A percentile compares a stretch with the other conserved stretches of the same genome.
Evolutionary conservation across 176 grass and related monocot genomes (phyloP).

Genomic region (Zoysia japonica): DNA sequence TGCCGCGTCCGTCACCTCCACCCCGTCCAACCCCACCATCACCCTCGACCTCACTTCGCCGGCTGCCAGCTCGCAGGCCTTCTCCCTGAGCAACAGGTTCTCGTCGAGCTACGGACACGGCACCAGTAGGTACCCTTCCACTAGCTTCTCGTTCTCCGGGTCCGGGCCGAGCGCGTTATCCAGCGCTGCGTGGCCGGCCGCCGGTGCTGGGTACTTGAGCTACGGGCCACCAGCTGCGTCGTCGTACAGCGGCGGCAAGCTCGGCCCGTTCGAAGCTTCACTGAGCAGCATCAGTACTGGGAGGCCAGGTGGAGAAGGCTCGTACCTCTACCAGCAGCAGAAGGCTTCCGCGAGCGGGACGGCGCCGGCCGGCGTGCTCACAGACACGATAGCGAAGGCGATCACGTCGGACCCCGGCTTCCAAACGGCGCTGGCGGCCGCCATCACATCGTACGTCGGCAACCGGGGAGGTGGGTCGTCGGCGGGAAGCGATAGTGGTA

Average conservation of each 20-base stretch:
- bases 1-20: constrained; percentile 55
- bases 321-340: constrained; percentile 46
- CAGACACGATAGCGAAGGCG: constrained; percentile 71
- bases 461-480: constrained; percentile 23
- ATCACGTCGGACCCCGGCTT: constrained; percentile 77
- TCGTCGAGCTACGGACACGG: constrained; percentile 32
- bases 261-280: constrained; percentile 22
- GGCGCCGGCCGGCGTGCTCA: constrained; percentile 34
- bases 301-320: constrained; percentile 2
- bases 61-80: constrained; percentile 37
- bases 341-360: constrained; percentile 3
- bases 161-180: constrained; percentile 25
- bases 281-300: constrained; percentile 38
- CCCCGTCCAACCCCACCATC: constrained; percentile 71
- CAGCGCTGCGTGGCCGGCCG: constrained; percentile 44
- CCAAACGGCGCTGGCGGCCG: constrained; percentile 68
- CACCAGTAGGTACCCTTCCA: constrained; percentile 49
- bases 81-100: constrained; percentile 49
- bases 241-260: constrained; percentile 39
- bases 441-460: constrained; percentile 79
- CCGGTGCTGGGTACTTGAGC: constrained; percentile 43
- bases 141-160: constrained; percentile 75
- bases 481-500: constrained; percentile 16
- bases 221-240: constrained; percentile 36
- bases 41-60: constrained; percentile 84